These are phyloP conservation scores for Capsicum baccatum DNA, from an alignment of 257 asterid genomes.

Conservation along the genomic window DNA sequence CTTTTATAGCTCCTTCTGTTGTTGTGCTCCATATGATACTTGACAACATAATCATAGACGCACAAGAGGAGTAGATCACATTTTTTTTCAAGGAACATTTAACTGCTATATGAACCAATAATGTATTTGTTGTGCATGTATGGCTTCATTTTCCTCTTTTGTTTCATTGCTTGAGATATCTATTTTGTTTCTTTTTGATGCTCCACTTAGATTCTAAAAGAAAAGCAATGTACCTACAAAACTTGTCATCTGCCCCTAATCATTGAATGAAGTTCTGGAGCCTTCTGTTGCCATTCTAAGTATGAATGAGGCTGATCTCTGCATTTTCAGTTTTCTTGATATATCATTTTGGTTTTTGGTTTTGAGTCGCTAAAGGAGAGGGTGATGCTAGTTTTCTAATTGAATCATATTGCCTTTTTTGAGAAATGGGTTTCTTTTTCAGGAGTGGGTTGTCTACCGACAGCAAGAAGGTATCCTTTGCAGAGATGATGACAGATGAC, in stretches of 20 bases:
- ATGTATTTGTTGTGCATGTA: slow-evolving; percentile 7
- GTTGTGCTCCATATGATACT: slow-evolving; percentile 5
- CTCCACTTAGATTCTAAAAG: not conserved
- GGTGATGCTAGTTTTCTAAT: not conserved
- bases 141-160: not conserved
- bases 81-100: not conserved
- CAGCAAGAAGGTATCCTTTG: slow-evolving; percentile 77
- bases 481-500: slow-evolving; percentile 98
- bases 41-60: not conserved
- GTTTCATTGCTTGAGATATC: not conserved
- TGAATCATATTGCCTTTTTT: not conserved
- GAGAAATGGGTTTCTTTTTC: slow-evolving; percentile 35
- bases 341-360: not conserved
- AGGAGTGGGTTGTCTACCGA: slow-evolving; percentile 95
- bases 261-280: slow-evolving; percentile 3
- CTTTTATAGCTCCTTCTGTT: not conserved
- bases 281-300: not conserved
- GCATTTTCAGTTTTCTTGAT: slow-evolving; percentile 17
- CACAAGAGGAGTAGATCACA: slow-evolving; percentile 12
- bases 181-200: not conserved
- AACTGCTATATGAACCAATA: not conserved
- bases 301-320: not conserved
- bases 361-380: not conserved
- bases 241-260: not conserved
- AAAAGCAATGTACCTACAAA: slow-evolving; percentile 2